Evolutionary conservation across 495 filamentous ascomycete species (phyloP), one percentile per base, ranked within the genome.

Genomic region (Xylaria nigripes): DNA sequence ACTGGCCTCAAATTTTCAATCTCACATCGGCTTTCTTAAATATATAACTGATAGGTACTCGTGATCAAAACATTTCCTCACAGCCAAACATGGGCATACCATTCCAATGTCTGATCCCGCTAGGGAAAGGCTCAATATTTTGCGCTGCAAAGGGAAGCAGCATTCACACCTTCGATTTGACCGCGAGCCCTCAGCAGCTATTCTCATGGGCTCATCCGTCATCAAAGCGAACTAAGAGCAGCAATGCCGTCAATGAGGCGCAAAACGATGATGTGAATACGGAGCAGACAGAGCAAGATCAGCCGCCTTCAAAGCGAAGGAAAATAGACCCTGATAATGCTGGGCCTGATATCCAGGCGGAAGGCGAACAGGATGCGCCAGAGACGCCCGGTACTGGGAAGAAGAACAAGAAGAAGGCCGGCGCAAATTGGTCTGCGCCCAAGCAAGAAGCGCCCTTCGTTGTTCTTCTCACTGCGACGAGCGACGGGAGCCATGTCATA

Each of bases 401-500:
- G 29, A 61, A 56, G 36, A 44, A 27, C 21, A 18, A 58, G 32
- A 61, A 56, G 55, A 50, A 61, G 47, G 47, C 54, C 43, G 63
- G 63, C 32, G 30, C 64, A 19, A 60, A 54, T 23, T 22, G 38
- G 46, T 9, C 54, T 16, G 50, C 56, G 6, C 47, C 49, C 21
- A 51, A 32, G 30, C 48, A 61, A 5, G 59, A 73, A 8, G 68
- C 71, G 62, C 71, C 76, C 12, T 75, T 79, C 54, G 71, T 89
- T 27, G 76, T 77, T 30, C 71, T 78, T 13, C 51, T 90, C 23
- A 68, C 76, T n/a, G 62, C 76, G 15, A 82, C 86, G 2, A 64
- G 76, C 32, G 75, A 85, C 45, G 77, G 81, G 29, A 72, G 77
- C 40, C 75, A 94, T 72, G 60, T 93, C 10, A 75, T 96, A 32